Percentiles rank a stretch among this genome's conserved stretches.
These are phyloP conservation scores for Lichenothelia convexa DNA, from an alignment of 495 filamentous ascomycete species.

Conservation along the genomic window DNA sequence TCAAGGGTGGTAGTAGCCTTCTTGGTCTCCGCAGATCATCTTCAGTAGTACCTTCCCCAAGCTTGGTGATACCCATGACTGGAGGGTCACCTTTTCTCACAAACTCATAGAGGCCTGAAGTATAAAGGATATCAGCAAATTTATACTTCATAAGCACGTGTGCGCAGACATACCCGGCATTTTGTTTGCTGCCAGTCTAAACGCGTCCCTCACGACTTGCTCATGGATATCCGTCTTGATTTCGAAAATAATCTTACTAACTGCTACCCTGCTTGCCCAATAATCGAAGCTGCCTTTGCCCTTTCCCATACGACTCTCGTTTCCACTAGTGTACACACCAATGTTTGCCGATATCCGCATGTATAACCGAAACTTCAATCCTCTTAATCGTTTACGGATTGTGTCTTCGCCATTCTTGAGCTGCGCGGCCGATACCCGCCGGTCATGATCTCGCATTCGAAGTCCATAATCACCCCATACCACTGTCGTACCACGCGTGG, in stretches of 20 bases:
- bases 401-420: conserved; percentile 82
- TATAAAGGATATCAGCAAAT: background rate
- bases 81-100: conserved; percentile 84
- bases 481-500: conserved; percentile 79
- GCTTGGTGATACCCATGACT: conserved; percentile 82
- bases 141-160: background rate
- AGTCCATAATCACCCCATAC: conserved; percentile 93
- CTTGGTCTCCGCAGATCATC: conserved; percentile 61
- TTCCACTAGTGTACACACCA: conserved; percentile 86
- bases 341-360: conserved; percentile 79
- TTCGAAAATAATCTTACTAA: conserved; percentile 82
- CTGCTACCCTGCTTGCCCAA: conserved; percentile 75
- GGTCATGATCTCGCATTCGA: conserved; percentile 84
- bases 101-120: conserved; percentile 81
- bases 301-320: conserved; percentile 95
- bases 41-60: conserved; percentile 61
- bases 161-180: conserved; percentile 53
- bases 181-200: conserved; percentile 86
- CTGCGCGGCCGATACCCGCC: conserved; percentile 70
- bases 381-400: conserved; percentile 71
- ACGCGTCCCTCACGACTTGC: conserved; percentile 82
- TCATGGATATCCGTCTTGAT: conserved; percentile 84
- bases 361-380: conserved; percentile 82
- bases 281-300: conserved; percentile 95
- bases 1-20: too few species aligned